Base-by-base conservation (phyloP, 331 rosid genomes). In the Rosa hybrid region DNA sequence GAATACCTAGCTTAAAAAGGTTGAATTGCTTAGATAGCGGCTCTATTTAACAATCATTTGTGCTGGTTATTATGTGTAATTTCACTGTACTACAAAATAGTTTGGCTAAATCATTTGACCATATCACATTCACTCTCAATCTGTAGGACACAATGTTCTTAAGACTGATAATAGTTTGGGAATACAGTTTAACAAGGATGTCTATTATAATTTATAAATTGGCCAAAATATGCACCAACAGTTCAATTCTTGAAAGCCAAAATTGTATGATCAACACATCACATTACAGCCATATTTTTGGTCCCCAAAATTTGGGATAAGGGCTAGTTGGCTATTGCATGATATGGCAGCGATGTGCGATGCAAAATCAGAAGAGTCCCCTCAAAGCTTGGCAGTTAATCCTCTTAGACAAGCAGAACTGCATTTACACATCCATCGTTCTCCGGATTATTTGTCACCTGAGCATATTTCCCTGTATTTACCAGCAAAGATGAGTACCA, bases 361-460 rank as follows among this genome's bases (percentile, higher is more conserved):
- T 63, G 39, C 63, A 63, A 11, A 18, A 13, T 63, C 41, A 25
- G 39, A 63, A 25, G 5, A n/a, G 42, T 5, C 21, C 20, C 12
- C 25, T 57, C 64, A 0, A 57, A 6, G 64, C 27, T n/a, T 20
- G 30, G 3, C 38, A 54, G 4, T 25, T n/a, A 1, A 57, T 18
- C 76, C 45, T 13, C 39, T 86, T 85, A 94, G 63, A 94, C 98
- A 46, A 94, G 98, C 82, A 94, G 85, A 78, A 90, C 97, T 38
- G 89, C 98, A 77, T 94, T 94, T 80, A 92, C 91, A 68, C 98
- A 94, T n/a, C 98, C 98, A 57, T 94, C 98, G 21, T 91, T 94
- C 86, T 94, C 98, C 5, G 98, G 98, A 78, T 94, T 90, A 81
- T 94, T 94, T 2, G 97, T 94, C 77, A 94, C 98, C 84, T 94